Base-by-base conservation (phyloP, 164 flowering plant species). In the Annona cherimola region DNA sequence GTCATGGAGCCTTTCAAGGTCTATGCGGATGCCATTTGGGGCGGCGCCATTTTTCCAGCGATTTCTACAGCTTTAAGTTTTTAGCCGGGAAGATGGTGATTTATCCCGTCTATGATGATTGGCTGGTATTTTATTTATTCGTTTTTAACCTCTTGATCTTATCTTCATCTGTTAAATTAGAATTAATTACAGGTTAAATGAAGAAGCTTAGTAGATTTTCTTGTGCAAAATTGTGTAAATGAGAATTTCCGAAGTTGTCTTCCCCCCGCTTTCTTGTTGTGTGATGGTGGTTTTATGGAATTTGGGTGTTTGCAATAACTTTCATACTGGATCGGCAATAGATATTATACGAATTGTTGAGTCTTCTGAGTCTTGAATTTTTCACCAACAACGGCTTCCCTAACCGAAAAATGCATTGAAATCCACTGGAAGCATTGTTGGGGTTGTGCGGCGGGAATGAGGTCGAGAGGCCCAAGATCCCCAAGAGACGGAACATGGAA, bases 371-470 rank as follows among this genome's bases (percentile, higher is more conserved):
- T 79, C 80, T 72, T 66, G 70, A 70, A 16, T 72, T 76, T 69
- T 66, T 64, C 68, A 76, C 71, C 20, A 77, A 63, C 20, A 81
- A 71, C 61, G 81, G 60, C 70, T 63, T 16, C 71, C 57, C 57
- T 5, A 73, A 57, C 69, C 84, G 2, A 86, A 79, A 50, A 83
- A 80, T 71, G 76, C 75, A 6, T 76, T 80, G 1, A 76, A 76
- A 42, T 82, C 78, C 73, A 76, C 81, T 70, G 75, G 72, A 50
- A 76, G 71, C 44, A 67, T 68, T 2, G 65, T 63, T 2, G 71
- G 26, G 35, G 18, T 12, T 26, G 81, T 80, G 72, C 83, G 68
- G 76, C 60, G 86, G 81, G 70, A 80, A 84, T 74, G 89, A 79
- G 63, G 70, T 70, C 14, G 79, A 67, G 57, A 79, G 71, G 14